Base-by-base conservation (phyloP, 108 stramenopile species). In the Fragilaria crotonensis region DNA sequence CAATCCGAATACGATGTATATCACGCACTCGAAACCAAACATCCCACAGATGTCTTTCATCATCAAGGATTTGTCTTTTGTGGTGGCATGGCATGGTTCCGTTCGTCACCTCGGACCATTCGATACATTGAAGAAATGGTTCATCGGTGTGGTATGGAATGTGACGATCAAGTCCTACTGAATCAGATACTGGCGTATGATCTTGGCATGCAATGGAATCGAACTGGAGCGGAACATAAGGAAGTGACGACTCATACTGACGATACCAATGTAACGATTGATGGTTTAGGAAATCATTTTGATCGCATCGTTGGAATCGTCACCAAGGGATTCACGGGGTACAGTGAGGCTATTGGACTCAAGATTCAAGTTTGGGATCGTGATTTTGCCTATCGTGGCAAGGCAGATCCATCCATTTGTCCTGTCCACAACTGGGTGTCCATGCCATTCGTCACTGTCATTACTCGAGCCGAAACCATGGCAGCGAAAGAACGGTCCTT, bases 141-240 rank as follows among this genome's bases (percentile, higher is more conserved):
- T 30, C 41, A 76, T 2, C 14, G 20, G n/a, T 83, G 78, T 25
- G 45, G 63, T n/a, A 20, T 27, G 25, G 54, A 59, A 44, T 84
- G 82, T 50, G 73, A 84, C 56, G 82, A 84, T 56, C 82, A 80
- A 46, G 52, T 75, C 5, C 54, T 54, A 7, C 56, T 70, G 52
- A 84, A 84, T 48, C 25, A 63, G 3, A 50, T 71, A 0, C 44
- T 77, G 7, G 49, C 57, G 7, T 9, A 41, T 4, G 4, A 47
- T 9, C 54, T 72, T 18, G 54, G 72, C 9, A 68, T 75, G 48
- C 49, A 62, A 25, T 79, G 78, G 78, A 49, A 61, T 57, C n/a
- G n/a, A n/a, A n/a, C n/a, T n/a, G n/a, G n/a, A n/a, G n/a, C n/a
- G n/a, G 54, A 50, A 41, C 46, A 19, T 19, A 45, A 56, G 27